Evolutionary conservation across 495 filamentous ascomycete species (phyloP), one percentile per base, ranked within the genome.

Genomic region (Lepraria neglecta): DNA sequence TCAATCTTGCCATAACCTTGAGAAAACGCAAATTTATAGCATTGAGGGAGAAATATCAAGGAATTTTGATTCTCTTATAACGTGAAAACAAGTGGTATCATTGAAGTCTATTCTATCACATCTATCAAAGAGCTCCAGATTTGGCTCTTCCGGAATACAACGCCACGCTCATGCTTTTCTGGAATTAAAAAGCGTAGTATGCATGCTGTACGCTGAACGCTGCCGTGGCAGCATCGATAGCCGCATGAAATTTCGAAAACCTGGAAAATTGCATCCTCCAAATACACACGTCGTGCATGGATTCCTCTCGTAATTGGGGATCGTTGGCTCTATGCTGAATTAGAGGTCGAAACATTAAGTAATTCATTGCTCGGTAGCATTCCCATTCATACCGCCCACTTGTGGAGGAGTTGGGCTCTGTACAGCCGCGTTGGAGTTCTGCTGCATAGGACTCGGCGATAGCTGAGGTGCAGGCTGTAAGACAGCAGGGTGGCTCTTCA

Each of bases 381-480:
- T 54, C 9, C 51, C 51, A 35, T 38, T 54, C 14, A 33, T 54
- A 21, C 4, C 11, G n/a, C 30, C 30, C 17, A 24, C 35, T 14
- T n/a, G 15, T 19, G 31, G 78, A 21, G 79, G 78, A 3, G 76
- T 77, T 33, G 77, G 60, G 54, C 77, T 77, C 59, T 77, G 80
- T 38, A 10, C 35, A 38, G 35, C 7, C 12, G 35, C 1, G 35
- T 38, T 77, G 31, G 77, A 60, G 54, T 78, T 77, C 59, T 77
- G 79, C 54, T 73, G 68, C 56, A 71, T 72, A 19, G 79, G 77
- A 51, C 76, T 78, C 12, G 82, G 81, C 24, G 80, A 77, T 38
- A 84, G 62, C 46, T 82, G 73, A 31, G 79, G 71, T 0, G 72
- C 69, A 30, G 82, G 82, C 27, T 80, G 80, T 15, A 83, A 66